Evolutionary conservation across 2,329 filamentous ascomycete species (phyloP).

Genomic region (Microdochium trichocladiopsis): DNA sequence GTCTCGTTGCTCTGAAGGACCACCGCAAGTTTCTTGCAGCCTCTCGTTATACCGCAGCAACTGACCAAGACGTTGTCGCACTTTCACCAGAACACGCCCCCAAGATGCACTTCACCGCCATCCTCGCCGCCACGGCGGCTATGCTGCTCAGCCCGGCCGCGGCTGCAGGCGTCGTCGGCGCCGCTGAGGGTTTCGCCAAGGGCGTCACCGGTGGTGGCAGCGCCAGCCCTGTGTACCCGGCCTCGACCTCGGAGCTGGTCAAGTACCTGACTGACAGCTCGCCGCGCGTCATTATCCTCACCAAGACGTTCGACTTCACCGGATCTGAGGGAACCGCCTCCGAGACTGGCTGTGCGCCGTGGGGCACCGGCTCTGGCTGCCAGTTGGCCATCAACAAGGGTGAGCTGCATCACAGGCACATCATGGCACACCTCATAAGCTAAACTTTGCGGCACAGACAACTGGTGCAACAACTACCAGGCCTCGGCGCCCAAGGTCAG

Average conservation of each 20-base stretch:
- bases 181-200: slow-evolving; percentile 34
- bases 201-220: slow-evolving; percentile 54
- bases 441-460: slow-evolving; percentile 33
- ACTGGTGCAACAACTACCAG: slow-evolving; percentile 55
- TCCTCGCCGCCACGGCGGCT: slow-evolving; percentile 3
- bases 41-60: no score
- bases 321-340: slow-evolving; percentile 45
- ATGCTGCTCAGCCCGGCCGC: slow-evolving; percentile 1
- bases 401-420: no score
- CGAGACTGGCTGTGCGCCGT: slow-evolving; percentile 50
- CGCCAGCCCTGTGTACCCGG: slow-evolving; percentile 45
- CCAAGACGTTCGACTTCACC: slow-evolving; percentile 49
- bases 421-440: no score
- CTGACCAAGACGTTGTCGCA: no score
- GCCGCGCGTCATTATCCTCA: slow-evolving; percentile 50
- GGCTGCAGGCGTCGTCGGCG: slow-evolving; percentile 24
- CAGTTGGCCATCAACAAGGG: slow-evolving; percentile 49
- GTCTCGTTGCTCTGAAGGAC: no score
- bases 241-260: slow-evolving; percentile 46
- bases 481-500: slow-evolving; percentile 38
- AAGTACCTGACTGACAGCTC: slow-evolving; percentile 47
- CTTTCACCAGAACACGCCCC: neutral
- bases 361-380: slow-evolving; percentile 43
- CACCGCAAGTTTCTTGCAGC: neutral
- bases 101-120: slow-evolving; percentile 5